Percentiles rank a stretch among this genome's conserved stretches.
These are phyloP conservation scores for Aspergillus sojae DNA, from an alignment of 2,329 filamentous ascomycete species.

Conservation along the genomic window DNA sequence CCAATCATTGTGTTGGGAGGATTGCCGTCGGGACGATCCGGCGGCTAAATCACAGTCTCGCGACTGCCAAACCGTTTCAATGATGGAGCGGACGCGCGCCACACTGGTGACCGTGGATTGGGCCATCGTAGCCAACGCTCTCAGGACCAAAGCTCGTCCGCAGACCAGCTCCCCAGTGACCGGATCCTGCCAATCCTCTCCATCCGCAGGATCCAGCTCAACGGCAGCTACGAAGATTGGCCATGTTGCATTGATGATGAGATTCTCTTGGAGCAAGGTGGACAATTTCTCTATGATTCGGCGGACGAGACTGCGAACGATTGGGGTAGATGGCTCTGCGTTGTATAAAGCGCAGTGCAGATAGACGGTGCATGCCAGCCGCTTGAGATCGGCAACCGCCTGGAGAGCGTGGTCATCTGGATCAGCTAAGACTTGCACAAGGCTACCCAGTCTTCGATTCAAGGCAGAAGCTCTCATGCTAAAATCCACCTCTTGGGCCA, in stretches of 20 bases:
- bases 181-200: slow-evolving; percentile 32
- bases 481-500: not conserved
- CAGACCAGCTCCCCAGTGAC: not conserved
- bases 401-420: not conserved
- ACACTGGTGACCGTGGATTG: slow-evolving; percentile 32
- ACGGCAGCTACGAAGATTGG: slow-evolving; percentile 30
- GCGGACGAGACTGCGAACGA: not conserved
- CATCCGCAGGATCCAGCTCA: slow-evolving; percentile 37
- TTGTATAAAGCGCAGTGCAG: slow-evolving; percentile 1
- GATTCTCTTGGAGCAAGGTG: not conserved
- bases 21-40: not conserved
- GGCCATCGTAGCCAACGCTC: slow-evolving; percentile 4
- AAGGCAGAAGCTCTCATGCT: not conserved
- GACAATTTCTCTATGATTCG: not conserved
- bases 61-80: slow-evolving; percentile 43
- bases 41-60: slow-evolving; percentile 27
- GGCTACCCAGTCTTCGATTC: not conserved
- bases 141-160: not conserved
- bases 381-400: slow-evolving; percentile 2
- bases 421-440: not conserved
- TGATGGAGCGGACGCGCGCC: slow-evolving; percentile 39
- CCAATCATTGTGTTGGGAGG: slow-evolving; percentile 8
- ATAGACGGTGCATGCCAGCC: slow-evolving; percentile 3
- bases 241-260: slow-evolving; percentile 20
- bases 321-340: not conserved